Evolutionary conservation across 495 filamentous ascomycete species (phyloP).

Genomic region (Podospora fimiseda): DNA sequence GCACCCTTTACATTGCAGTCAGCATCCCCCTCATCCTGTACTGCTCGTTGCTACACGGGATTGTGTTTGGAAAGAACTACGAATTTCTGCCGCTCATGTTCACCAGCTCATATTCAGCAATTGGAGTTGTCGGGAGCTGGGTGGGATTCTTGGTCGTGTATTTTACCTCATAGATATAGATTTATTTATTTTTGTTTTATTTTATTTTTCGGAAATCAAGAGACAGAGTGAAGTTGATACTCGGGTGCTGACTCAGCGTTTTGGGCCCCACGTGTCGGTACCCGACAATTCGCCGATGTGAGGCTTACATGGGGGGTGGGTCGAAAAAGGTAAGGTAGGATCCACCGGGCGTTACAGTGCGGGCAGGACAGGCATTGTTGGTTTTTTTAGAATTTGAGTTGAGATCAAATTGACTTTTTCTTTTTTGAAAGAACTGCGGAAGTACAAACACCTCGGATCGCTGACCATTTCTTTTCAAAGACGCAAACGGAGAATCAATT

Average conservation of each 20-base stretch:
- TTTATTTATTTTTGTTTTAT: constrained; percentile 3
- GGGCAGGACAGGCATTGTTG: background rate
- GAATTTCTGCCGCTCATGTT: constrained; percentile 97
- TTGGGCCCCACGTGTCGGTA: background rate
- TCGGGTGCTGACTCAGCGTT: constrained; percentile 8
- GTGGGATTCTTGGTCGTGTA: constrained; percentile 91
- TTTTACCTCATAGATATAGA: constrained; percentile 55
- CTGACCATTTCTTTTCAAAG: background rate
- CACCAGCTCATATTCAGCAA: constrained; percentile 86
- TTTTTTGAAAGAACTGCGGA: background rate
- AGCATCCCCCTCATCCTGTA: constrained; percentile 87
- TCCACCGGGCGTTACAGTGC: background rate
- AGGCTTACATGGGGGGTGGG: constrained; percentile 12
- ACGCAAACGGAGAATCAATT: background rate
- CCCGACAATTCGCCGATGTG: constrained; percentile 17
- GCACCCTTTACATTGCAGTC: constrained; percentile 77
- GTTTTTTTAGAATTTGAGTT: background rate
- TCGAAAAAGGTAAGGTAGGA: background rate
- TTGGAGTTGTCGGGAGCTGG: constrained; percentile 97
- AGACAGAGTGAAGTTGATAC: constrained; percentile 4
- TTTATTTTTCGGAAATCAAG: background rate
- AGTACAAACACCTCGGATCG: background rate
- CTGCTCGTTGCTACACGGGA: constrained; percentile 72
- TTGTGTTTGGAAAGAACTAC: constrained; percentile 74
- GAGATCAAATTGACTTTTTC: background rate